phyloP scores from a whole-genome alignment of 257 asterid species.

The Mentha longifolia region DNA sequence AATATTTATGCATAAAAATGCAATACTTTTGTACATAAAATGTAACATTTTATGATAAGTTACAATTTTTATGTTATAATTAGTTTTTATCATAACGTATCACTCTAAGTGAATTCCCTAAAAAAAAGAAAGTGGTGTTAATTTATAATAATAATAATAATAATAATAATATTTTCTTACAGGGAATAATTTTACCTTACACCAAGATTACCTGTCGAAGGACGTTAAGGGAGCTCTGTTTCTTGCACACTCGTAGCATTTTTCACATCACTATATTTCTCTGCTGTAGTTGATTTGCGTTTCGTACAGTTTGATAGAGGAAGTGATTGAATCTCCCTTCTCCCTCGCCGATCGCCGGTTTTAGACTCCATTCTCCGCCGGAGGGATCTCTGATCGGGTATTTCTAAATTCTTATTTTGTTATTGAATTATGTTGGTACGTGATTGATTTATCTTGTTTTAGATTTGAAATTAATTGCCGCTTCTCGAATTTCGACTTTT shows the following conservation, averaged over 20 bases:
- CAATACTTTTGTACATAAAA: no score
- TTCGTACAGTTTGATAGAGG: conserved; percentile 16
- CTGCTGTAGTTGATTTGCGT: conserved; percentile 8
- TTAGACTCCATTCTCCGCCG: conserved; percentile 34
- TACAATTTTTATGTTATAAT: no score
- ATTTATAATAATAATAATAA: not conserved
- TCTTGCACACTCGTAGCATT: not conserved
- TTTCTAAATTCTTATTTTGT: conserved; percentile 6
- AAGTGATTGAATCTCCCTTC: conserved; percentile 14
- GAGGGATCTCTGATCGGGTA: conserved; percentile 50
- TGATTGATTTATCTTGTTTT: conserved; percentile 16
- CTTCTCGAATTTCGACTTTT: not conserved
- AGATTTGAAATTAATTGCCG: not conserved
- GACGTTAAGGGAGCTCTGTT: conserved; percentile 11
- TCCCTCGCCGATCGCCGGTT: conserved; percentile 33
- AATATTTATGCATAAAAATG: no score
- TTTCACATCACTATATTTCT: not conserved
- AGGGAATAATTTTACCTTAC: not conserved
- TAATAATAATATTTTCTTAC: not conserved
- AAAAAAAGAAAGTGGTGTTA: no score
- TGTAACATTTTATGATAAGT: no score
- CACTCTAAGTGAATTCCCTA: no score
- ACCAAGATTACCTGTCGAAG: conserved; percentile 10
- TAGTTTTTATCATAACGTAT: no score
- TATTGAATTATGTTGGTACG: conserved; percentile 15